These are phyloP conservation scores for Citrus medica DNA, from an alignment of 345 rosid species.

Conservation along the genomic window DNA sequence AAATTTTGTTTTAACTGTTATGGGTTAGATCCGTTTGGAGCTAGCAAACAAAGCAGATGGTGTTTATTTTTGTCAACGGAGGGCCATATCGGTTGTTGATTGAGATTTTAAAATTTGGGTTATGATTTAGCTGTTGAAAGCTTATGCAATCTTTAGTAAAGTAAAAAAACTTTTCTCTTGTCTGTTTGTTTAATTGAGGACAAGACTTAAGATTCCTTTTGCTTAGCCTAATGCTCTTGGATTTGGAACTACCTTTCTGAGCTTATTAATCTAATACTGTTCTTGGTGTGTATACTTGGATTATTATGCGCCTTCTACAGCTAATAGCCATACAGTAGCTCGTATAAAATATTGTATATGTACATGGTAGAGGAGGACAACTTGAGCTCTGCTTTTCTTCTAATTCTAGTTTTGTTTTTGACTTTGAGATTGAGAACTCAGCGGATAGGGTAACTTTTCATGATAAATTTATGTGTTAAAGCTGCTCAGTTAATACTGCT, in stretches of 20 bases:
- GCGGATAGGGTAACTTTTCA: not conserved
- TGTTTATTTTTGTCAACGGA: conserved; percentile 7
- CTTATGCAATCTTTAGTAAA: conserved; percentile 43
- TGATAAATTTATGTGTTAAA: conserved; percentile 7
- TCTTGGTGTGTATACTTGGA: conserved; percentile 11
- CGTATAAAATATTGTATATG: not conserved
- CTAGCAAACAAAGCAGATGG: conserved; percentile 19
- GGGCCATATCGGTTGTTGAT: not conserved
- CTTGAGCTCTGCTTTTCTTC: not conserved
- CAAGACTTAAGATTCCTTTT: conserved; percentile 35
- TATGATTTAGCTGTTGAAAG: conserved; percentile 38
- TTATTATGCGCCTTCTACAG: not conserved
- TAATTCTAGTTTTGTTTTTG: not conserved
- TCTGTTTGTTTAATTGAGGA: conserved; percentile 31
- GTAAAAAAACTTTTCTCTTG: conserved; percentile 40
- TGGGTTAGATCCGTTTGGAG: conserved; percentile 30
- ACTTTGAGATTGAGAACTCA: not conserved
- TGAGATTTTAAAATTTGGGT: conserved; percentile 14
- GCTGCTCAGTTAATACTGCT: conserved; percentile 10
- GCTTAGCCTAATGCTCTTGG: conserved; percentile 20
- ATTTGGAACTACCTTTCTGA: conserved; percentile 15
- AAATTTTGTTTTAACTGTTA: conserved; percentile 6
- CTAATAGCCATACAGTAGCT: not conserved
- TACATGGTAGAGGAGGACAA: not conserved
- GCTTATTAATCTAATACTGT: not conserved